phyloP scores from a whole-genome alignment of 1,284 basidiomycete genomes.

The Prillingera fragicola region DNA sequence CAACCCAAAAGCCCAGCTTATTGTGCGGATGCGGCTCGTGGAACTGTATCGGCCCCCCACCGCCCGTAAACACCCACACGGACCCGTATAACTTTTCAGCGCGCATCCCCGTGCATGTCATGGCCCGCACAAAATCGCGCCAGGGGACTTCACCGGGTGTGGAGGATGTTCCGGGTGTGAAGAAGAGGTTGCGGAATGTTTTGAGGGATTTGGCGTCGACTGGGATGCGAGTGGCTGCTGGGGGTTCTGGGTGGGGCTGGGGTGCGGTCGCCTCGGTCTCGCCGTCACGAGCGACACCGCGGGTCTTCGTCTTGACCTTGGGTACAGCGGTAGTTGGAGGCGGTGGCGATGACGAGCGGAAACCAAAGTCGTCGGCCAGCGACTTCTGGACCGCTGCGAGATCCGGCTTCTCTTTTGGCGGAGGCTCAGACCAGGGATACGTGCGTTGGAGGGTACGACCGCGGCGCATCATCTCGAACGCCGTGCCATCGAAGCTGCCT shows the following conservation, averaged over 20 bases:
- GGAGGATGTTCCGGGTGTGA: not conserved
- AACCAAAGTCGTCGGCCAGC: not conserved
- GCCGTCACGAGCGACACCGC: not conserved
- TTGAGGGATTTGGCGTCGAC: constrained; percentile 3
- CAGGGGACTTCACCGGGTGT: constrained; percentile 3
- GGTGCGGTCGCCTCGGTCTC: not conserved
- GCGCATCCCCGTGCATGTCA: not conserved
- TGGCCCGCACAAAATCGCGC: constrained; percentile 1
- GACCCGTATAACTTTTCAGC: constrained; percentile 6
- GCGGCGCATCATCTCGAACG: not conserved
- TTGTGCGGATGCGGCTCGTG: constrained; percentile 4
- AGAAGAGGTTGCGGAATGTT: constrained; percentile 7
- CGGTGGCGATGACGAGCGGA: not conserved
- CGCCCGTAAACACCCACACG: constrained; percentile 2
- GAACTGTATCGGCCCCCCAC: not conserved
- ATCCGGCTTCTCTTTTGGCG: not conserved
- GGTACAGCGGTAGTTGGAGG: not conserved
- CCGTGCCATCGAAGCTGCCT: not conserved
- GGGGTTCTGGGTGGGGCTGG: not conserved
- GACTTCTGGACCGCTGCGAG: not conserved
- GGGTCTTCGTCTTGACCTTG: constrained; percentile 3
- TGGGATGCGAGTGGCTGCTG: too few relatives aligned
- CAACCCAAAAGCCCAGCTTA: not conserved
- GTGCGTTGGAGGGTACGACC: constrained; percentile 1
- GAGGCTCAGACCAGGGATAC: not conserved